Conservation (phyloP, 345 rosid genomes). For the Populus deltoides region DNA sequence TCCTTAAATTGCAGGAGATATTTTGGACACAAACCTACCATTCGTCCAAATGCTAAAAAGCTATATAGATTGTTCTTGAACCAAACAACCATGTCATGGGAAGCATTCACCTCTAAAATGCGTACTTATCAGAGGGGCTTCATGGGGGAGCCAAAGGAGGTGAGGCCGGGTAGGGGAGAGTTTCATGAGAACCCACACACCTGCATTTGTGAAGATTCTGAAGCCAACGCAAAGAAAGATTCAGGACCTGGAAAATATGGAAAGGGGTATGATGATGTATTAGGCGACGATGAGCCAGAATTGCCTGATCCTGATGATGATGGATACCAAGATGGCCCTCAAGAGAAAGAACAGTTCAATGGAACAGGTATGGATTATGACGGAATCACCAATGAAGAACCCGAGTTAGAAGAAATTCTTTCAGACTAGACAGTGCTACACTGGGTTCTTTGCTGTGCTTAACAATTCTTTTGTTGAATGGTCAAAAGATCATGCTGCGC, state of each 20-base stretch:
- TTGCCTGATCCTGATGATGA: constrained; percentile 65
- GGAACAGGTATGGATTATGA: constrained; percentile 64
- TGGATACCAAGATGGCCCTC: constrained; percentile 37
- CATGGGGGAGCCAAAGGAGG: constrained; percentile 97
- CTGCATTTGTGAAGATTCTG: constrained; percentile 76
- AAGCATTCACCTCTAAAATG: constrained; percentile 71
- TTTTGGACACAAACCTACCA: constrained; percentile 89
- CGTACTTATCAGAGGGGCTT: constrained; percentile 78
- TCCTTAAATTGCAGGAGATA: constrained; percentile 58
- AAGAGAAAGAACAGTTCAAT: constrained; percentile 38
- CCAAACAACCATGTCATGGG: constrained; percentile 77
- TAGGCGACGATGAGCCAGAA: constrained; percentile 53
- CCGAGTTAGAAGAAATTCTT: constrained; percentile 76
- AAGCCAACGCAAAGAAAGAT: constrained; percentile 41
- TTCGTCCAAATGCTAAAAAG: constrained; percentile 92
- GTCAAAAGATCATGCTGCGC: background rate
- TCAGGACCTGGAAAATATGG: constrained; percentile 44
- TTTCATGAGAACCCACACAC: constrained; percentile 93
- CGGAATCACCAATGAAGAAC: constrained; percentile 51
- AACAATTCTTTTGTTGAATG: background rate
- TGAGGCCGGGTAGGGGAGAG: constrained; percentile 91
- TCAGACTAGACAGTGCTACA: constrained; percentile 49
- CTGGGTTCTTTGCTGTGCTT: background rate
- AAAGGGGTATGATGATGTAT: constrained; percentile 41
- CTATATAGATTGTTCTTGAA: constrained; percentile 65